Percentiles rank a stretch among this genome's conserved stretches.
phyloP scores from a whole-genome alignment of 345 rosid species.

The Laguncularia racemosa region DNA sequence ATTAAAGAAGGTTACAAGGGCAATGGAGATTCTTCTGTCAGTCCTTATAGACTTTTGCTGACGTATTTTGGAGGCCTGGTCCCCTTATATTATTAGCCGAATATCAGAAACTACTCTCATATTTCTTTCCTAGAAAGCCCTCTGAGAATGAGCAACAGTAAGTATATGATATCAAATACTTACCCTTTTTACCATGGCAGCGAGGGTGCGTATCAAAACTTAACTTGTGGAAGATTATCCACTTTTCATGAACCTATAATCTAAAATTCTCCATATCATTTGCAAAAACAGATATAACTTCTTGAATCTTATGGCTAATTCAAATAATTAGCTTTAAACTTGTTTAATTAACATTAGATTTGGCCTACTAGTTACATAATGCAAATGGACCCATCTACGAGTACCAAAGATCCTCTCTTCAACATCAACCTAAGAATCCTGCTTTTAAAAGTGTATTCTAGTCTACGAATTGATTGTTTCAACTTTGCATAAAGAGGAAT shows the following conservation, averaged over 20 bases:
- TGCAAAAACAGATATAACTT: no score
- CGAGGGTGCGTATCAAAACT: no score
- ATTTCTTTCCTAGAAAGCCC: constrained; percentile 14
- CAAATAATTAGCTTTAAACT: no score
- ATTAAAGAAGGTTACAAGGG: constrained; percentile 30
- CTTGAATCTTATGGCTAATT: no score
- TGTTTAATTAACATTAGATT: background rate
- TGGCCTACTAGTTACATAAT: background rate
- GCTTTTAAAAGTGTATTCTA: constrained; percentile 8
- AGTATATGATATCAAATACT: background rate
- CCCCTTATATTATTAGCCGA: constrained; percentile 33
- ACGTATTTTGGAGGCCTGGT: constrained; percentile 25
- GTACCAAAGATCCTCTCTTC: constrained; percentile 14
- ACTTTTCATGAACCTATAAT: no score
- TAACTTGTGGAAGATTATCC: no score
- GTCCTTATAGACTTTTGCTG: constrained; percentile 35
- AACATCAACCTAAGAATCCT: constrained; percentile 16
- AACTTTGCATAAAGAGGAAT: constrained; percentile 17
- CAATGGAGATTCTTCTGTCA: constrained; percentile 64
- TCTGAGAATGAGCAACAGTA: constrained; percentile 6
- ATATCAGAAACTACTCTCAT: constrained; percentile 23
- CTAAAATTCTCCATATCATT: no score
- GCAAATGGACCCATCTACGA: constrained; percentile 3
- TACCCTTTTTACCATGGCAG: no score
- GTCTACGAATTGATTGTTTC: constrained; percentile 15